These are phyloP conservation scores for Pseudopithomyces chartarum DNA, from an alignment of 2,329 filamentous ascomycete genomes.

Conservation along the genomic window DNA sequence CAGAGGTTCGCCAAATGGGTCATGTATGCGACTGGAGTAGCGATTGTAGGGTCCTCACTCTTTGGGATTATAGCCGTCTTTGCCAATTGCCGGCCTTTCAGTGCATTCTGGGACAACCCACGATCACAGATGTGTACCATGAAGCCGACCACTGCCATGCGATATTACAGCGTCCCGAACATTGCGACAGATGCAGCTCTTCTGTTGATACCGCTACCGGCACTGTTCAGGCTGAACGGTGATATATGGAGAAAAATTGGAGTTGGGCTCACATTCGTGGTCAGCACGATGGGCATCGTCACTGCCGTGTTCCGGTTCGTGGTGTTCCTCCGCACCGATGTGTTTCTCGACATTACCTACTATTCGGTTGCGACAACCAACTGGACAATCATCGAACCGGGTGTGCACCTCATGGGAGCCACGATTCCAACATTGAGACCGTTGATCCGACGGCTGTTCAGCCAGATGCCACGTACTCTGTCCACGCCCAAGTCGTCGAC, in stretches of 20 bases:
- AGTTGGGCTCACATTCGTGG: slow-evolving; percentile 22
- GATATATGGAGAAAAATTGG: slow-evolving; percentile 19
- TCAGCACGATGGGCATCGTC: slow-evolving; percentile 23
- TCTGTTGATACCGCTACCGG: slow-evolving; percentile 42
- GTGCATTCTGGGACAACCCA: slow-evolving; percentile 15
- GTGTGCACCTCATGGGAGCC: slow-evolving; percentile 23
- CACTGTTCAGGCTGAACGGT: slow-evolving; percentile 36
- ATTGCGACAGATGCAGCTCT: slow-evolving; percentile 45
- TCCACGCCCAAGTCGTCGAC: background rate
- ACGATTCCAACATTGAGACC: slow-evolving; percentile 25
- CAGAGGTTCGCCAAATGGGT: slow-evolving; percentile 8
- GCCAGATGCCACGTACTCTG: background rate
- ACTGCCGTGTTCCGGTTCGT: slow-evolving; percentile 22
- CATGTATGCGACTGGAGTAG: slow-evolving; percentile 14
- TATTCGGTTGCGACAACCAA: slow-evolving; percentile 14
- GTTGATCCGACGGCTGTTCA: slow-evolving; percentile 15
- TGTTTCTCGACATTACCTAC: slow-evolving; percentile 22
- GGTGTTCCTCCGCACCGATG: slow-evolving; percentile 16
- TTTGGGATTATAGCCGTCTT: slow-evolving; percentile 18
- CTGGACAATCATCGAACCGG: slow-evolving; percentile 27
- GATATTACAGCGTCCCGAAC: slow-evolving; percentile 39
- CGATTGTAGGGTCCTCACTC: slow-evolving; percentile 17
- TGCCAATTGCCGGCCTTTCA: slow-evolving; percentile 21
- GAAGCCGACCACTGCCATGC: slow-evolving; percentile 15
- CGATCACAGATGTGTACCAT: slow-evolving; percentile 15